Evolutionary conservation across 495 filamentous ascomycete genomes (phyloP), one percentile per base, ranked within the genome.

Genomic region (Aspergillus ellipticus): DNA sequence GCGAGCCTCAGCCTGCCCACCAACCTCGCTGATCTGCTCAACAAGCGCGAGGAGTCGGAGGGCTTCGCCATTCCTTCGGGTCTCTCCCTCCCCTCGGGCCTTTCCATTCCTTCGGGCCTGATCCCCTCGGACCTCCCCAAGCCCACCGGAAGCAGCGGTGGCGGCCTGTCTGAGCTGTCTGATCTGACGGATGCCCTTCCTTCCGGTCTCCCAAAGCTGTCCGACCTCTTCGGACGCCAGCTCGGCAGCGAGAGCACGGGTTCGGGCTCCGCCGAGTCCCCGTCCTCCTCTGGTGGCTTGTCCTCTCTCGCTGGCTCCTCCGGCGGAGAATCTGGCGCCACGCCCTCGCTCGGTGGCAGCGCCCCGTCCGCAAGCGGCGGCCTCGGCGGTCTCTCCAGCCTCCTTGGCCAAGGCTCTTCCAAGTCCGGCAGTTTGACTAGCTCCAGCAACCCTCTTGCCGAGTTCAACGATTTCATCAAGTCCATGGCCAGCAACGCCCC

Each of bases 11-110:
- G 4, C 7, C 7, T 28, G 24, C 24, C 24, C 4, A 28, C 24
- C 24, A 7, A 28, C 24, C 35, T 39, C 35, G 1, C n/a, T n/a
- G 24, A 28, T 7, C 24, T 28, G 24, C 24, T 80, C 55, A 76
- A 74, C 42, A 76, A 73, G 43, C 61, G 46, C 28, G 63, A 35
- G 75, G 58, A n/a, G 19, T 22, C n/a, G 71, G 67, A 15, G 75
- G 45, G 58, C 10, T 9, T 53, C 56, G 21, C 53, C 43, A 22
- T 48, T 6, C 45, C 45, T 28, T 48, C 45, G 21, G 45, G 45
- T 6, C 19, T 57, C 21, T 16, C 46, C 48, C 22, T 58, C 13
- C 43, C 53, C 55, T 31, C 54, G 37, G 29, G 49, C 33, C 5
- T 64, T 33, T 13, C 51, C 16, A 26, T 22, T 9, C 50, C 35